Conservation (phyloP, 2,329 filamentous ascomycete species). For the Ceratocystiopsis minuta region DNA sequence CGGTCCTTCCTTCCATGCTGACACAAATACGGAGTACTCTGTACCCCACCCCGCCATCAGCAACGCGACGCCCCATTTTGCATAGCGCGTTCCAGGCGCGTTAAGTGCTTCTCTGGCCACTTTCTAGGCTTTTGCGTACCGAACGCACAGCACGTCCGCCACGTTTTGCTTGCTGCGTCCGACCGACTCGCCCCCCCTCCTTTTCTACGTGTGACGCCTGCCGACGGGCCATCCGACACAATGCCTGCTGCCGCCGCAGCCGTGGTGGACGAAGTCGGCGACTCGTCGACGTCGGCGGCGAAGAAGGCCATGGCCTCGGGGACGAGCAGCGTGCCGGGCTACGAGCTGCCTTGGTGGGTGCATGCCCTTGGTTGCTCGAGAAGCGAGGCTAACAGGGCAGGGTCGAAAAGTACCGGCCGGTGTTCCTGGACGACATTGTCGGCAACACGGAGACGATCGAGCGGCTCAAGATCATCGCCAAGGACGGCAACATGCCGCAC, state of each 20-base stretch:
- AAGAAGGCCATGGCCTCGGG: constrained; percentile 36
- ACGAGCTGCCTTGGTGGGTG: constrained; percentile 60
- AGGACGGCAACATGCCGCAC: constrained; percentile 98
- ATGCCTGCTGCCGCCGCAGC: constrained; percentile 26
- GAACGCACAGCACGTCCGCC: too few species aligned
- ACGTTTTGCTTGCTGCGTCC: neutral
- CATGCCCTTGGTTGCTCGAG: neutral
- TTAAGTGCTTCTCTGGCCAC: constrained; percentile 1
- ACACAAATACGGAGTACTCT: too few species aligned
- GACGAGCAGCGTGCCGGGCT: constrained; percentile 34
- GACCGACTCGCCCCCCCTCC: neutral
- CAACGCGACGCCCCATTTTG: too few species aligned
- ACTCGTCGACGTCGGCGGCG: constrained; percentile 39
- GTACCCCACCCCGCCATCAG: too few species aligned
- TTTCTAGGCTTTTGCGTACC: neutral
- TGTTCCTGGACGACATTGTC: constrained; percentile 91
- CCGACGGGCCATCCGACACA: neutral
- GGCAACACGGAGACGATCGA: constrained; percentile 97
- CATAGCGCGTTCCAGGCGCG: constrained; percentile 2
- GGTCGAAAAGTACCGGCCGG: constrained; percentile 95
- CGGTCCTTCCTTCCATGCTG: too few species aligned
- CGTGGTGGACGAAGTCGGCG: constrained; percentile 34
- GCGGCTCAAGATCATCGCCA: constrained; percentile 91
- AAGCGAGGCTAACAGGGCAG: constrained; percentile 24
- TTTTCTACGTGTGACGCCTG: too few species aligned